Base-by-base conservation (phyloP, 2,329 filamentous ascomycete species). In the Geosmithia morbida region DNA sequence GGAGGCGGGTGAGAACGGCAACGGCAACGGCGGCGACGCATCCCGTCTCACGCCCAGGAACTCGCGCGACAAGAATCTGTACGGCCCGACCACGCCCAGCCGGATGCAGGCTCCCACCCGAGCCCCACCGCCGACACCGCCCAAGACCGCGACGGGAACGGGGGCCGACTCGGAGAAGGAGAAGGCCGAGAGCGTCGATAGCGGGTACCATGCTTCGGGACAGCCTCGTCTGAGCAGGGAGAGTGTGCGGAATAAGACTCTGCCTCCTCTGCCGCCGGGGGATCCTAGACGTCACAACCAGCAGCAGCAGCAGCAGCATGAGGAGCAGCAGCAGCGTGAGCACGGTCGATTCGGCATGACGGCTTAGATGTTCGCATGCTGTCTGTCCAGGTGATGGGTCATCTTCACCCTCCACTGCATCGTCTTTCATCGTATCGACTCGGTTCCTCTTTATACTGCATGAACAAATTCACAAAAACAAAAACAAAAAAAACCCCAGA, bases 1-100 rank as follows among this genome's bases (percentile, higher is more conserved):
- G 54, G 90, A 97, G 64, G 83, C 80, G n/a, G 85, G 80, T 5
- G 90, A 96, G 62, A 81, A 73, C 47, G 66, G 67, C 49, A 55
- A 55, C 11, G 33, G 10, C 33, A 6, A 16, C 14, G 39, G 39
- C 39, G 39, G 14, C 18, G 39, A 41, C 16, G 39, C 14, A 18
- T n/a, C 39, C 33, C 33, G 33, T 37, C 33, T 37, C 11, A 37
- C 33, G 14, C 33, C 33, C 14, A 37, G 33, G 6, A 37, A 37
- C 33, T 13, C 11, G 3, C 33, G 33, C 11, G 33, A 37, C 6
- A 37, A 37, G 11, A 37, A 37, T 11, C 22, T 8, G 4, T 19
- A 42, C 17, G 64, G 67, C 22, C 68, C 69, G 1, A 50, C 59
- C 30, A 70, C 69, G 2, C 68, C 71, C 0, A 58, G 63, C 40